Percentiles rank a stretch among this genome's conserved stretches.
phyloP scores from a whole-genome alignment of 1,284 basidiomycete species.

The Tylopilus sp. region DNA sequence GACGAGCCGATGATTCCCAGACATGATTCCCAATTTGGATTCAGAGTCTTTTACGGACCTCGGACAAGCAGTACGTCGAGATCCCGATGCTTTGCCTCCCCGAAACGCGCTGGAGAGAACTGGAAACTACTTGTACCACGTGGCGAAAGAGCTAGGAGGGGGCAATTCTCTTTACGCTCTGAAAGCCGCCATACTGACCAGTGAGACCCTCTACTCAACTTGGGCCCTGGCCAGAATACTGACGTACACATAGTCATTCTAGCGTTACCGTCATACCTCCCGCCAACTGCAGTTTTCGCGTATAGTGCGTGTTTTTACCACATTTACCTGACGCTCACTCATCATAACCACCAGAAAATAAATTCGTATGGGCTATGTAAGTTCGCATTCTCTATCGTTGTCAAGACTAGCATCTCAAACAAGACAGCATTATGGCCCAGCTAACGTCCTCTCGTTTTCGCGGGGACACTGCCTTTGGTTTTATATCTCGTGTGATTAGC shows the following conservation, averaged over 20 bases:
- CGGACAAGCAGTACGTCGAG: slow-evolving; percentile 52
- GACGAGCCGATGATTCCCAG: slow-evolving; percentile 29
- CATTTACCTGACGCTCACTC: not conserved
- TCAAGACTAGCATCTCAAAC: not conserved
- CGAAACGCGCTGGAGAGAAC: slow-evolving; percentile 50
- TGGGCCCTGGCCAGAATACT: not conserved
- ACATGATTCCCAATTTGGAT: slow-evolving; percentile 57
- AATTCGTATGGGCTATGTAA: slow-evolving; percentile 57
- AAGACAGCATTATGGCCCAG: slow-evolving; percentile 62
- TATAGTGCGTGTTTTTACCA: slow-evolving; percentile 43
- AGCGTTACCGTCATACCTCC: slow-evolving; percentile 55
- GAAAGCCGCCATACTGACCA: slow-evolving; percentile 71
- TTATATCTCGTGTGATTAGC: slow-evolving; percentile 57
- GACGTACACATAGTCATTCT: slow-evolving; percentile 44
- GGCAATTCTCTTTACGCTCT: slow-evolving; percentile 71
- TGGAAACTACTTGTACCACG: slow-evolving; percentile 45
- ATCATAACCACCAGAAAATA: slow-evolving; percentile 38
- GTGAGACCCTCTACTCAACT: slow-evolving; percentile 28
- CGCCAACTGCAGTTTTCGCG: slow-evolving; percentile 51
- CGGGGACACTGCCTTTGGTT: slow-evolving; percentile 72
- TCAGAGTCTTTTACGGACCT: slow-evolving; percentile 43
- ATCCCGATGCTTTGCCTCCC: slow-evolving; percentile 74
- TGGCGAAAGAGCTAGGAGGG: slow-evolving; percentile 39
- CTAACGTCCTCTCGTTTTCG: slow-evolving; percentile 64
- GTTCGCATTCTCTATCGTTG: slow-evolving; percentile 11